A percentile compares a stretch with the other conserved stretches of the same genome.
Evolutionary conservation across 305 asterid species (phyloP).

Genomic region (Euphrasia arctica): DNA sequence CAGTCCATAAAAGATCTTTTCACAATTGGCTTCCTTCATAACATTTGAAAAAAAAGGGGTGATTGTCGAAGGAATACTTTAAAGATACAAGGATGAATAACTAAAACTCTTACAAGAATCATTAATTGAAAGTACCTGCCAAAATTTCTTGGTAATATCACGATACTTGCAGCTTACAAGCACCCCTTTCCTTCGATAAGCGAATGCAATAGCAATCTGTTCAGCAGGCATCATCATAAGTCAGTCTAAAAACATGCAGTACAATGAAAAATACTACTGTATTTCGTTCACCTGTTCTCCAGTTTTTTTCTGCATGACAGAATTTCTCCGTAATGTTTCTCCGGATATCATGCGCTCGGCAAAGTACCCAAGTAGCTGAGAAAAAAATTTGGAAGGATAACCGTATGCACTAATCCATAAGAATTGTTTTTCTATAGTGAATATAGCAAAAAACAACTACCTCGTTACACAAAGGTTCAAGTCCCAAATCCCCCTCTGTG

Average conservation of each 20-base stretch:
- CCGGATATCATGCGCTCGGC: conserved; percentile 84
- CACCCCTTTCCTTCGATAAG: conserved; percentile 64
- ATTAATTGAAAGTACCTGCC: conserved; percentile 60
- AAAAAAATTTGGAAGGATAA: conserved; percentile 20
- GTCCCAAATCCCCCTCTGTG: conserved; percentile 53
- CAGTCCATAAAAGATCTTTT: conserved; percentile 78
- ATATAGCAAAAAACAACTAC: conserved; percentile 32
- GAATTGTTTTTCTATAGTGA: neutral
- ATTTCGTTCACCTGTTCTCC: conserved; percentile 53
- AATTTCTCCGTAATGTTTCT: conserved; percentile 81
- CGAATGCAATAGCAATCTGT: conserved; percentile 80
- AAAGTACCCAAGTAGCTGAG: conserved; percentile 69
- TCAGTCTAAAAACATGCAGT: conserved; percentile 10
- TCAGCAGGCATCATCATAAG: conserved; percentile 18
- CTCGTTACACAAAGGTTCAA: conserved; percentile 76
- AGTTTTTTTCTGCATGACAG: conserved; percentile 68
- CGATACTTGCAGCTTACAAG: conserved; percentile 90
- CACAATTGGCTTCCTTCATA: conserved; percentile 70
- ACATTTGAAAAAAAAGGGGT: conserved; percentile 21
- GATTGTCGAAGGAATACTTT: neutral
- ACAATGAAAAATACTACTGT: conserved; percentile 17
- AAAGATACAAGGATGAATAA: neutral
- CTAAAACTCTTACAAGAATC: conserved; percentile 6
- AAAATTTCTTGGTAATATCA: conserved; percentile 55
- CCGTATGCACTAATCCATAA: neutral